Percentiles rank a stretch among this genome's conserved stretches.
These are phyloP conservation scores for Monilinia fructigena DNA, from an alignment of 2,329 filamentous ascomycete genomes.

Conservation along the genomic window DNA sequence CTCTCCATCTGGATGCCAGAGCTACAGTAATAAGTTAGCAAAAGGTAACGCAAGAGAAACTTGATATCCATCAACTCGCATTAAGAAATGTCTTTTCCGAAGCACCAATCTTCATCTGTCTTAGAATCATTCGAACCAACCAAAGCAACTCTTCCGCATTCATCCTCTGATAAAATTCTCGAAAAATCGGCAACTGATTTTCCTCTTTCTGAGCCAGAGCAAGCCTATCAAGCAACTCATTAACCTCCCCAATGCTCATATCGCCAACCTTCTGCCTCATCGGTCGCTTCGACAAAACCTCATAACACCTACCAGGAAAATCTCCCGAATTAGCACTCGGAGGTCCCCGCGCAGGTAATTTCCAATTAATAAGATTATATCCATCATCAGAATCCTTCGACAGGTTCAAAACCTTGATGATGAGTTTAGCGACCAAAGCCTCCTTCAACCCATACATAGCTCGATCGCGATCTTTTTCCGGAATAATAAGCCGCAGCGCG, in stretches of 20 bases:
- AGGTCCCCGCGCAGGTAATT: conserved; percentile 70
- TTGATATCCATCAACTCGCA: conserved; percentile 26
- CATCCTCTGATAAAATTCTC: conserved; percentile 85
- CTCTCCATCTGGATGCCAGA: conserved; percentile 79
- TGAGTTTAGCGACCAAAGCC: conserved; percentile 79
- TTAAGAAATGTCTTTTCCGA: conserved; percentile 87
- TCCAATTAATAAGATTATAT: conserved; percentile 85
- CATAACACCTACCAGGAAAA: conserved; percentile 85
- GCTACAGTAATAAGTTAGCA: conserved; percentile 48
- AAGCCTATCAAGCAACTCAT: conserved; percentile 77
- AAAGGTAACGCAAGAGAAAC: not conserved
- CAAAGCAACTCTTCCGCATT: conserved; percentile 91
- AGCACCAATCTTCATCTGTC: conserved; percentile 70
- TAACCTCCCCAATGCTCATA: conserved; percentile 88
- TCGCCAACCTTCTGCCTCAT: conserved; percentile 71
- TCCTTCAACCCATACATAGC: conserved; percentile 95
- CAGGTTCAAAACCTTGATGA: conserved; percentile 93
- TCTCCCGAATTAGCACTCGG: conserved; percentile 74
- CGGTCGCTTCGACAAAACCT: conserved; percentile 80
- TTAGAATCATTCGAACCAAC: conserved; percentile 89
- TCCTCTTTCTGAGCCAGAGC: conserved; percentile 74
- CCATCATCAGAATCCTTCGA: conserved; percentile 88
- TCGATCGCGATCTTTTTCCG: conserved; percentile 88
- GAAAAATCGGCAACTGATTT: conserved; percentile 78
- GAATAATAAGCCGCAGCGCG: conserved; percentile 84